Evolutionary conservation across 129 eudicot species (phyloP).

Genomic region (Chrysanthemum seticuspe): DNA sequence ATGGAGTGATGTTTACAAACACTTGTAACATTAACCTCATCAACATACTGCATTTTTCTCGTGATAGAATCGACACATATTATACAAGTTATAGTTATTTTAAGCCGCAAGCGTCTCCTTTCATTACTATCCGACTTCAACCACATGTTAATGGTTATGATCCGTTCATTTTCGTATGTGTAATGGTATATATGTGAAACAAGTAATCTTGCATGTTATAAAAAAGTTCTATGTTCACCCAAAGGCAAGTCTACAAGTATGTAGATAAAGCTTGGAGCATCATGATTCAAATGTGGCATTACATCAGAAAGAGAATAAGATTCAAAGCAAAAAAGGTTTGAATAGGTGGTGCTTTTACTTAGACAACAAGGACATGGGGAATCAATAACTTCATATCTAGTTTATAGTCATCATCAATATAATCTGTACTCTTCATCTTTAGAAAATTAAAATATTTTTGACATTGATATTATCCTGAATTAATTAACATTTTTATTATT

Average conservation of each 20-base stretch:
- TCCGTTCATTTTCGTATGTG: background rate
- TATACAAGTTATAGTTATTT: too few relatives aligned
- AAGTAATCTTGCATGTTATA: background rate
- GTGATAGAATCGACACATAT: too few relatives aligned
- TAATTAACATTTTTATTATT: too few relatives aligned
- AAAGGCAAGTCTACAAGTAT: background rate
- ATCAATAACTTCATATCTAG: constrained; percentile 19
- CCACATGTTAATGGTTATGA: too few relatives aligned
- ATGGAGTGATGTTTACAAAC: too few relatives aligned
- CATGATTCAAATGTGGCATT: constrained; percentile 20
- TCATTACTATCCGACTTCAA: background rate
- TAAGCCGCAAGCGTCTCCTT: background rate
- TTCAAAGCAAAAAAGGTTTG: constrained; percentile 32
- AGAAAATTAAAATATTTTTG: too few relatives aligned
- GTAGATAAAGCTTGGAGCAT: constrained; percentile 14
- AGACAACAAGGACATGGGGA: constrained; percentile 22
- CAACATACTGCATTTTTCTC: too few relatives aligned
- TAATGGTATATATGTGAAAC: background rate
- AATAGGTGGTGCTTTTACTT: constrained; percentile 16
- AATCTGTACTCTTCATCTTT: background rate
- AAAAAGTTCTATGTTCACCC: background rate
- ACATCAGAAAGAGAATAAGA: constrained; percentile 30
- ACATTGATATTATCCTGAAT: too few relatives aligned
- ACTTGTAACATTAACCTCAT: too few relatives aligned
- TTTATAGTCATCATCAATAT: constrained; percentile 6